These are phyloP conservation scores for Cocos nucifera DNA, from an alignment of 176 grass and related monocot genomes.

Conservation along the genomic window DNA sequence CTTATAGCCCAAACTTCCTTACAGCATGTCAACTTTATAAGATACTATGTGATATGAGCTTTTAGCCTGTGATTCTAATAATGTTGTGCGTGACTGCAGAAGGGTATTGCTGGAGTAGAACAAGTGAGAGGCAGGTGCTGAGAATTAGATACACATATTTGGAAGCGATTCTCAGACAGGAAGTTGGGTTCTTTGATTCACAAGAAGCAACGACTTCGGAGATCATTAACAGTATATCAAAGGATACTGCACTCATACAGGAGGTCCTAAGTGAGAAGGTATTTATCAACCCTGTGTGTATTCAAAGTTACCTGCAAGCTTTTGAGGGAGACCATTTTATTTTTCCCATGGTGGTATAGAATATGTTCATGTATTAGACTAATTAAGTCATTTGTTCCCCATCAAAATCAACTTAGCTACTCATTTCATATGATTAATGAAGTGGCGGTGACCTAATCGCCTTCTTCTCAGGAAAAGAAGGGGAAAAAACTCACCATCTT, in stretches of 20 bases:
- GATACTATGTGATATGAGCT: not conserved
- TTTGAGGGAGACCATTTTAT: too few relatives aligned
- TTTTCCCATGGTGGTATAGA: too few relatives aligned
- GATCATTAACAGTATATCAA: constrained; percentile 98
- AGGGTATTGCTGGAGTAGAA: constrained; percentile 97
- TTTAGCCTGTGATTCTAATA: not conserved
- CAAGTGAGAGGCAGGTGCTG: constrained; percentile 96
- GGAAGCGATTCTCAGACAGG: constrained; percentile 86
- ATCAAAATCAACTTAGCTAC: too few relatives aligned
- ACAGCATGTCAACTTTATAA: not conserved
- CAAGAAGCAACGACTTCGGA: constrained; percentile 89
- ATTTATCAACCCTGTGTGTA: not conserved
- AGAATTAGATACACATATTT: constrained; percentile 81
- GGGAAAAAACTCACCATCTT: too few relatives aligned
- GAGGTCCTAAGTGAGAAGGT: constrained; percentile 99
- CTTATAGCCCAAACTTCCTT: not conserved
- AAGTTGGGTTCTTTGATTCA: constrained; percentile 93
- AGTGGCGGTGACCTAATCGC: too few relatives aligned
- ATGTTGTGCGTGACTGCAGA: constrained; percentile 37
- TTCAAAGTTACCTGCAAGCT: too few relatives aligned
- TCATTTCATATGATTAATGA: too few relatives aligned
- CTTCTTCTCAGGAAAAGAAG: too few relatives aligned
- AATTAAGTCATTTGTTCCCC: too few relatives aligned
- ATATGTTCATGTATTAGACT: too few relatives aligned
- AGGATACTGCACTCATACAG: constrained; percentile 79